Conservation (phyloP, 805 yeast species). For the Metschnikowia anglica region DNA sequence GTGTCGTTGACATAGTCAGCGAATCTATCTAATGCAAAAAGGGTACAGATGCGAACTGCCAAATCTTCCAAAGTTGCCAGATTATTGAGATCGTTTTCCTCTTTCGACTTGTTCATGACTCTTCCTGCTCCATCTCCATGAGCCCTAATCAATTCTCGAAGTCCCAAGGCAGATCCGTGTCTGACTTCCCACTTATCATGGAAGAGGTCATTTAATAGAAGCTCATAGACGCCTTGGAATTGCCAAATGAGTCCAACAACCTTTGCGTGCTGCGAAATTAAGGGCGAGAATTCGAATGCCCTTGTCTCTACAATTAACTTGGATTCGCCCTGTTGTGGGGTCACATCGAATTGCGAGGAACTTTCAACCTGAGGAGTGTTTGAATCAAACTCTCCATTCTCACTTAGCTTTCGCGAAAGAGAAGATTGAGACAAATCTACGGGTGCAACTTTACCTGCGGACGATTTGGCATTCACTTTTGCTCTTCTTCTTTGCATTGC, state of each 20-base stretch:
- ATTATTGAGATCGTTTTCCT: slow-evolving; percentile 67
- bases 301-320: slow-evolving; percentile 83
- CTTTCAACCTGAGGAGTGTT: slow-evolving; percentile 10
- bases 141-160: slow-evolving; percentile 77
- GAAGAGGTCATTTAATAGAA: slow-evolving; percentile 73
- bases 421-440: slow-evolving; percentile 74
- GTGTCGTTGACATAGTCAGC: slow-evolving; percentile 97
- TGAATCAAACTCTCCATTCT: slow-evolving; percentile 35
- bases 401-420: slow-evolving; percentile 53
- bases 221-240: slow-evolving; percentile 87
- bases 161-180: slow-evolving; percentile 93
- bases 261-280: slow-evolving; percentile 67
- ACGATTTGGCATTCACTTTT: slow-evolving; percentile 61
- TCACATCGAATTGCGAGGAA: slow-evolving; percentile 54
- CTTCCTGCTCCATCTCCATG: slow-evolving; percentile 90
- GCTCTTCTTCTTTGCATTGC: slow-evolving; percentile 95
- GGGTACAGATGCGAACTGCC: slow-evolving; percentile 77
- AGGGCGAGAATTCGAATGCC: slow-evolving; percentile 60
- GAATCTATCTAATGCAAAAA: slow-evolving; percentile 90
- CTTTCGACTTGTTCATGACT: slow-evolving; percentile 56
- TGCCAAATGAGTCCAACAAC: slow-evolving; percentile 85
- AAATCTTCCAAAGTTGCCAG: slow-evolving; percentile 77
- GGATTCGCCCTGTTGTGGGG: slow-evolving; percentile 76
- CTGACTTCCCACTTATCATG: slow-evolving; percentile 91
- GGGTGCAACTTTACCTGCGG: slow-evolving; percentile 44